Evolutionary conservation across 208 protist species (phyloP), one percentile per base, ranked within the genome.

Genomic region (Naegleria gruberi): DNA sequence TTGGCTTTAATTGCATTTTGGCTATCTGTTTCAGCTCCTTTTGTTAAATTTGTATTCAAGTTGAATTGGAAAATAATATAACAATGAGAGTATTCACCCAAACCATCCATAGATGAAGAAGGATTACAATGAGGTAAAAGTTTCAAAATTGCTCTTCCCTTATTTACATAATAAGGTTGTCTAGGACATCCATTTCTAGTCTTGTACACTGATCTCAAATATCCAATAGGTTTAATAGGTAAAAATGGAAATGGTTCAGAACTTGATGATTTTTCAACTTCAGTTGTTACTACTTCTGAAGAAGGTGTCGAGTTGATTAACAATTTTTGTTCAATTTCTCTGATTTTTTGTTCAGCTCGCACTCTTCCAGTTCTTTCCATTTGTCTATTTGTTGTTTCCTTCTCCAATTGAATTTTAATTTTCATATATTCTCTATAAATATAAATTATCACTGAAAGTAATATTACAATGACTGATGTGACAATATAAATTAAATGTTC

Each of bases 11-110:
- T 47, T 8, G 15, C 37, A 40, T 84, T 83, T 34, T 89, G 15
- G 19, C 30, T 57, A 6, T 77, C 34, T 15, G 55, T 89, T 23
- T 30, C 6, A 41, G 34, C 17, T 34, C 34, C 30, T 46, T 86
- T 86, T 43, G 87, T 46, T 10, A 51, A 30, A 40, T 89, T 89
- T 34, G 73, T 89, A 46, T 89, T 89, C 43, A 44, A 23, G 45
- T 89, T 23, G n/a, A 89, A 89, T 43, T 44, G 30, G 44, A 81
- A 89, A 15, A 89, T 84, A 26, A 89, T 23, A 3, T 40, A 89
- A 30, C n/a, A 42, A 89, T 89, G 87, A 44, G 30, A 30, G n/a
- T 43, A 89, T 83, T 89, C 8, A 57, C 44, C 42, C 19, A 89
- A 40, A 57, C 87, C 87, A 46, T 89, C 43, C 1, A 89, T 30